Base-by-base conservation (phyloP, 1,284 basidiomycete genomes). In the Ganoderma resinaceum region DNA sequence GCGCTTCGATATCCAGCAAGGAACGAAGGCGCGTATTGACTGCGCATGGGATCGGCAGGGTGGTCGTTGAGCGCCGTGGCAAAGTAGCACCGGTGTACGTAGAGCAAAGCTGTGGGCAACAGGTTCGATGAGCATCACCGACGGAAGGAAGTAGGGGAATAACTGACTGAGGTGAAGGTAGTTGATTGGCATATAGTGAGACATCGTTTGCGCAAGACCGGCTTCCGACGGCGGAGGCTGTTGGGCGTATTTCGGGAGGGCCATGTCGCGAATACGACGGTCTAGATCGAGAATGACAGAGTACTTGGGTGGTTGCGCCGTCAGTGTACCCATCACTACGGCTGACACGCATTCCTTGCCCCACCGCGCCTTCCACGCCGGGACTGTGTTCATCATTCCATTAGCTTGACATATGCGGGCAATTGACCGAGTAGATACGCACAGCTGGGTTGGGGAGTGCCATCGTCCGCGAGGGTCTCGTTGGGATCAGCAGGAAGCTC, bases 321-420 rank as follows among this genome's bases (percentile, higher is more conserved):
- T 89, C 52, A 91, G 79, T 20, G 88, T 87, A 23, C 87, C 86
- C 78, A 89, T 86, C 7, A 91, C 89, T 31, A 92, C 88, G 18
- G 84, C 84, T 23, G 90, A 83, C 9, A 92, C 83, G 73, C 90
- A 91, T 68, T 91, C 87, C 31, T 85, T 85, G 11, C 90, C 91
- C 77, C 91, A 93, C 6, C 83, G 84, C 31, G 90, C 89, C 78
- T 91, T 92, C 91, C 91, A 92, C 63, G 82, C 85, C 2, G 89
- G 86, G 76, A 93, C 91, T 92, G 23, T 8, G 31, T 26, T n/a
- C 46, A 4, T n/a, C 46, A 4, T 12, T 0, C 26, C 9, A 57
- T 23, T 31, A 20, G 12, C 42, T 33, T 5, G 46, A 8, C 9
- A 26, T 33, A 23, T 35, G 31, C 20, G 43, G 35, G 29, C 33